Evolutionary conservation across 116 monocot species (phyloP).

Genomic region (Posidonia oceanica): DNA sequence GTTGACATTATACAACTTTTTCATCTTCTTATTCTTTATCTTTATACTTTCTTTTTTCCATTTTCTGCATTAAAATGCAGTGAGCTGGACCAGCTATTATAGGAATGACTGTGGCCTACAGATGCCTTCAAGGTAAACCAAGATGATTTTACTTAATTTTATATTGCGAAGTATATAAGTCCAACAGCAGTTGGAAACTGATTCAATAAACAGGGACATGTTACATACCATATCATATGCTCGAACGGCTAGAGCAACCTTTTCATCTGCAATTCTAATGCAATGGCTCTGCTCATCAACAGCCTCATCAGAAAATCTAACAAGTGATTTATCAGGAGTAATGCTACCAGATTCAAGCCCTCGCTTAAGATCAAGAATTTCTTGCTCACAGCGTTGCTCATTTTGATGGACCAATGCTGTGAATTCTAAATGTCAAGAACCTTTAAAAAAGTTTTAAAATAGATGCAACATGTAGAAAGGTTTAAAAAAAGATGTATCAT

Average conservation of each 20-base stretch:
- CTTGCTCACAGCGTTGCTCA: slow-evolving; percentile 88
- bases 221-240: slow-evolving; percentile 85
- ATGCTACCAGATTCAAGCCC: slow-evolving; percentile 56
- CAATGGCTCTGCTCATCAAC: slow-evolving; percentile 91
- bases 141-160: too few relatives aligned
- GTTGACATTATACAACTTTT: not conserved
- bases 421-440: not conserved
- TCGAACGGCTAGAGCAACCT: slow-evolving; percentile 71
- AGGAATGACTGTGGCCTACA: not conserved
- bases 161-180: too few relatives aligned
- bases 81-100: not conserved
- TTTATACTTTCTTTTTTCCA: too few relatives aligned
- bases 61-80: too few relatives aligned
- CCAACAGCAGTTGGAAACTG: too few relatives aligned
- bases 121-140: not conserved
- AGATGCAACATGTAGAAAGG: too few relatives aligned
- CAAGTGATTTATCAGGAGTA: slow-evolving; percentile 34
- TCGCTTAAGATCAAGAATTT: slow-evolving; percentile 60
- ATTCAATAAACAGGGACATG: too few relatives aligned
- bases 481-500: too few relatives aligned
- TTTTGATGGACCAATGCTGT: slow-evolving; percentile 44
- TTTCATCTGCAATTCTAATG: slow-evolving; percentile 88
- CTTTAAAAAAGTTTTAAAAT: not conserved
- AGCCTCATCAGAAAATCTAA: slow-evolving; percentile 90
- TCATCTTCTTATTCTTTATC: not conserved